phyloP scores from a whole-genome alignment of 306 rosid species.

The Adenanthera pavonina region DNA sequence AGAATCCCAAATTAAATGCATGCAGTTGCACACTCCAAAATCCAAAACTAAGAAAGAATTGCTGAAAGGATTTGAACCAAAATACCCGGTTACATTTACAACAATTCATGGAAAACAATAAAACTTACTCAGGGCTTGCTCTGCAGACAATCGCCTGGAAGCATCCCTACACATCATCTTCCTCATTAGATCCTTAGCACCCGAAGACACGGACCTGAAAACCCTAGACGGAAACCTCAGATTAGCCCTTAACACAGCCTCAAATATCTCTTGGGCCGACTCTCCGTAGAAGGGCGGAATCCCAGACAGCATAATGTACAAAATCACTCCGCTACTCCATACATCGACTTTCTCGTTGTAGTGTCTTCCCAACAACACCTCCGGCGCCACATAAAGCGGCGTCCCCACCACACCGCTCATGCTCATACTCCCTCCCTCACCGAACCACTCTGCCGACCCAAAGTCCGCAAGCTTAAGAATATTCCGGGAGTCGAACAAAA shows the following conservation, averaged over 20 bases:
- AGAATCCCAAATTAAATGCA: background rate
- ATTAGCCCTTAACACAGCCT: constrained; percentile 70
- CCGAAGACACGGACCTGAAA: constrained; percentile 64
- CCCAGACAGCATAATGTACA: constrained; percentile 76
- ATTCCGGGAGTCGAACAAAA: constrained; percentile 59
- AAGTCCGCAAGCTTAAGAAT: constrained; percentile 74
- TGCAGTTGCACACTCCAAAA: background rate
- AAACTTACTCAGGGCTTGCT: constrained; percentile 74
- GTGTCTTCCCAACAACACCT: constrained; percentile 64
- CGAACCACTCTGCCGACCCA: constrained; percentile 82
- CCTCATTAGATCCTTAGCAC: constrained; percentile 77
- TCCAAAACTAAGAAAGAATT: background rate
- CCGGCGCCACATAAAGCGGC: constrained; percentile 82
- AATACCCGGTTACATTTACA: background rate
- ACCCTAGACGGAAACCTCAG: constrained; percentile 71
- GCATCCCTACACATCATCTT: constrained; percentile 78
- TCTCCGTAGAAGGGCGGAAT: constrained; percentile 83
- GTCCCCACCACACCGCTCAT: constrained; percentile 76
- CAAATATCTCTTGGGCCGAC: constrained; percentile 59
- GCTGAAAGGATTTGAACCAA: no score
- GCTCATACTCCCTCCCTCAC: constrained; percentile 45
- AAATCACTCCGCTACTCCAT: constrained; percentile 76
- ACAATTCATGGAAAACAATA: background rate
- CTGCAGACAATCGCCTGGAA: constrained; percentile 63
- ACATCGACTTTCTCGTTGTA: constrained; percentile 70